Evolutionary conservation across 2,329 filamentous ascomycete genomes (phyloP).

Genomic region (Neofusicoccum sp.): DNA sequence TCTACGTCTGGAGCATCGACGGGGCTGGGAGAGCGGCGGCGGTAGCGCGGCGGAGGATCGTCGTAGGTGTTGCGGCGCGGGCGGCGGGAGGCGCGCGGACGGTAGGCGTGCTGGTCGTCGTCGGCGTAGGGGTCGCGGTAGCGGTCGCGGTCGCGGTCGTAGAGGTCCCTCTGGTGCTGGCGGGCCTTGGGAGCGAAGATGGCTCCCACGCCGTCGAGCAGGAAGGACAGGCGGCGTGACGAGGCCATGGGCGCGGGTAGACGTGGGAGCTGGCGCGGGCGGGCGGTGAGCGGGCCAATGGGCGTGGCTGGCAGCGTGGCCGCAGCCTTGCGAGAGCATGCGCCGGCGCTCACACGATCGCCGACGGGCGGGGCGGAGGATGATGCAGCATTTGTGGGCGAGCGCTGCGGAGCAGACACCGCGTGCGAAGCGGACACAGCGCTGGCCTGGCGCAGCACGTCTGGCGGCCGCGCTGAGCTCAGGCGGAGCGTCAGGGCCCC

Average conservation of each 20-base stretch:
- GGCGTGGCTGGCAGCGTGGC: slow-evolving; percentile 3
- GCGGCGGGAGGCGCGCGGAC: neutral
- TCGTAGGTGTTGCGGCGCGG: slow-evolving; percentile 12
- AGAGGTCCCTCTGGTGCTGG: neutral
- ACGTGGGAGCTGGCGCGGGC: neutral
- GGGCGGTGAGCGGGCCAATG: slow-evolving; percentile 21
- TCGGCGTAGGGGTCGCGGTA: neutral
- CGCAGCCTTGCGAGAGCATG: neutral
- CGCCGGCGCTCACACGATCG: slow-evolving; percentile 12
- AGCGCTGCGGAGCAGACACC: too few relatives aligned
- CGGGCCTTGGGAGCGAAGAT: slow-evolving; percentile 12
- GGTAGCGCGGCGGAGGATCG: neutral
- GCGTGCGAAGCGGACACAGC: too few relatives aligned
- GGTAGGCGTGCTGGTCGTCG: neutral
- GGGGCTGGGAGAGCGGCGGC: neutral
- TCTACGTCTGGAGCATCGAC: slow-evolving; percentile 37
- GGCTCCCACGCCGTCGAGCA: slow-evolving; percentile 16
- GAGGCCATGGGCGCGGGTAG: slow-evolving; percentile 6
- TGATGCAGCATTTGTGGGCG: neutral
- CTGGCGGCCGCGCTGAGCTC: too few relatives aligned
- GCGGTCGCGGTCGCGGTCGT: slow-evolving; percentile 2
- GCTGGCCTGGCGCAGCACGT: too few relatives aligned
- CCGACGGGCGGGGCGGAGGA: too few relatives aligned
- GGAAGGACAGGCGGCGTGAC: neutral
- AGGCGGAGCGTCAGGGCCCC: slow-evolving; percentile 1